Evolutionary conservation across 148 eudicot genomes (phyloP).

Genomic region (Chenopodium quinoa): DNA sequence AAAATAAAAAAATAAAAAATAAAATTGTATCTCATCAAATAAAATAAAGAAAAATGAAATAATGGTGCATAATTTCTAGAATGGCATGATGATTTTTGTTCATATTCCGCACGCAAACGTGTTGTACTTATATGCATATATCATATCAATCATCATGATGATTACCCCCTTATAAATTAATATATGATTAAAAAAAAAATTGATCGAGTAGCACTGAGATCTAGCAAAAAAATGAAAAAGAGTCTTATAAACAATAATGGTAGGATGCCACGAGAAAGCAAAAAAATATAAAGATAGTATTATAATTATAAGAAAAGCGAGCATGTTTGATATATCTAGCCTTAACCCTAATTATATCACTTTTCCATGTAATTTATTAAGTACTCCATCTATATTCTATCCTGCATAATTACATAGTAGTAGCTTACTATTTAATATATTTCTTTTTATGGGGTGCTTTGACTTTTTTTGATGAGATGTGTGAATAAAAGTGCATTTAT

Average conservation of each 20-base stretch:
- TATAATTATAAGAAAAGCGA: slow-evolving; percentile 15
- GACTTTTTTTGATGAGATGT: slow-evolving; percentile 26
- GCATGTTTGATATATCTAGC: slow-evolving; percentile 11
- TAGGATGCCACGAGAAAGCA: slow-evolving; percentile 17
- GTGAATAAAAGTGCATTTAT: slow-evolving; percentile 19
- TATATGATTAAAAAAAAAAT: neutral
- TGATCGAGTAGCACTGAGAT: slow-evolving; percentile 9
- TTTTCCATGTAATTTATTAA: neutral
- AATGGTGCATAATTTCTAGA: too few relatives aligned
- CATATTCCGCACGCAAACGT: slow-evolving; percentile 25
- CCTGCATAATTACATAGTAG: too few relatives aligned
- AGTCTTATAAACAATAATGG: slow-evolving; percentile 24
- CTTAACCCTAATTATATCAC: slow-evolving; percentile 13
- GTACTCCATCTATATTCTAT: too few relatives aligned
- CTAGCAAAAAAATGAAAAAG: neutral
- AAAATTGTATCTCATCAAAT: neutral
- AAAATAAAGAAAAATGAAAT: neutral
- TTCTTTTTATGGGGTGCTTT: slow-evolving; percentile 27
- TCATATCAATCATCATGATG: slow-evolving; percentile 23
- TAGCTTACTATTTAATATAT: neutral
- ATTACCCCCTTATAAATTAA: slow-evolving; percentile 4
- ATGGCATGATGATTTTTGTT: slow-evolving; percentile 14
- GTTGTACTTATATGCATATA: slow-evolving; percentile 17
- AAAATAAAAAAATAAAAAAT: too few relatives aligned
- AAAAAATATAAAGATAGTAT: slow-evolving; percentile 1